These are phyloP conservation scores for Neophaeococcomyces mojaviensis DNA, from an alignment of 2,329 filamentous ascomycete species.

Conservation along the genomic window DNA sequence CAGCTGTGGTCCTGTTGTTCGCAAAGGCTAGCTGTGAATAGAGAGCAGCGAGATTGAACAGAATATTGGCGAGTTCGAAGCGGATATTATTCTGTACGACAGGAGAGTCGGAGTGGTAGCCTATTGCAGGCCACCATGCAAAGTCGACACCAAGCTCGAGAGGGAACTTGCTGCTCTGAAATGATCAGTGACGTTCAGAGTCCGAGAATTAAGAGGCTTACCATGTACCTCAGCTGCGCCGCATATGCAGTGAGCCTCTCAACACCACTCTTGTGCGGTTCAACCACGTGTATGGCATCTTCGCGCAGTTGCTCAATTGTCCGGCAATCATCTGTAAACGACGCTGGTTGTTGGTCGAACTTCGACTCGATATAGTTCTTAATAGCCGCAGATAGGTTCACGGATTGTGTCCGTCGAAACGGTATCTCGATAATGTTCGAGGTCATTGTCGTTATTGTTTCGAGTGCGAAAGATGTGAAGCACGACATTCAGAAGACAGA, in stretches of 20 bases:
- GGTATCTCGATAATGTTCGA: constrained; percentile 62
- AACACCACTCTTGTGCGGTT: constrained; percentile 79
- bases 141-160: constrained; percentile 87
- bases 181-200: not conserved
- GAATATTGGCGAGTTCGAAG: constrained; percentile 82
- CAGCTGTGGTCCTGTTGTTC: constrained; percentile 66
- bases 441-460: constrained; percentile 2
- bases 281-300: constrained; percentile 81
- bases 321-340: constrained; percentile 85
- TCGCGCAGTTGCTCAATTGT: constrained; percentile 74
- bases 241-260: constrained; percentile 86
- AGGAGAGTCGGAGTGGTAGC: constrained; percentile 62
- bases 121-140: constrained; percentile 88
- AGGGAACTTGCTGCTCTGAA: constrained; percentile 67
- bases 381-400: constrained; percentile 74
- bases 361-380: constrained; percentile 94
- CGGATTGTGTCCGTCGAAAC: constrained; percentile 74
- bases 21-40: constrained; percentile 87
- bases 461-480: no score
- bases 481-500: no score
- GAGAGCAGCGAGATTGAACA: constrained; percentile 87
- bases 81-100: constrained; percentile 59
- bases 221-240: constrained; percentile 85
- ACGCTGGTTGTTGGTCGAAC: constrained; percentile 97
- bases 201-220: constrained; percentile 34